Evolutionary conservation across 768 basidiomycete species (phyloP), one percentile per base, ranked within the genome.

Genomic region (Xerocomus spinulosus): DNA sequence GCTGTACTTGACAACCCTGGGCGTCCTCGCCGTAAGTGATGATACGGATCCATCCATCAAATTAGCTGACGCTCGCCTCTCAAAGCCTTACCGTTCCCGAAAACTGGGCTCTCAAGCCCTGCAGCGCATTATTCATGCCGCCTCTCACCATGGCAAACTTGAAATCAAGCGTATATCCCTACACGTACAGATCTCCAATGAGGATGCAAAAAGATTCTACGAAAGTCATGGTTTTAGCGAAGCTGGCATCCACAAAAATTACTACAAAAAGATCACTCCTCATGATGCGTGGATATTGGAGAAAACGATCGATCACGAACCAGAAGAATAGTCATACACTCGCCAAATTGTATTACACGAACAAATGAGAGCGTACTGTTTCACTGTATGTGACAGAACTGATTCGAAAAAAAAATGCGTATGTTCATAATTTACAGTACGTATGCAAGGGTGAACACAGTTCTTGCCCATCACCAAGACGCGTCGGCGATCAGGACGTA

Each of bases 261-360:
- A 94, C 69, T 94, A 94, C 79, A 92, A 90, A 70, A 93, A 90
- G 66, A 88, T 94, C 48, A 72, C 68, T 24, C 92, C 92, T 21
- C 80, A 79, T 53, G 86, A 85, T 59, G 92, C 92, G 18, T 94
- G 92, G 92, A 73, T 94, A 50, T 75, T 94, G 43, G 87, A 93
- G 69, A 81, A 78, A 63, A 63, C 60, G 42, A 69, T 83, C 51
- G 53, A 68, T 40, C 63, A 54, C 41, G 43, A n/a, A 36, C 43
- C 53, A 46, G 59, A 56, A 42, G 51, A 48, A 53, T 64, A 63
- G 64, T 51, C 52, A 25, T 54, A 41, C 49, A 45, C 21, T 50
- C 54, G 50, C 49, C 56, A 44, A 53, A 49, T 44, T 65, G 53
- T 66, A 52, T 46, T 63, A 63, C 58, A 56, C 44, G 61, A 50